These are phyloP conservation scores for Lagenaria siceraria DNA, from an alignment of 306 rosid species.

Conservation along the genomic window DNA sequence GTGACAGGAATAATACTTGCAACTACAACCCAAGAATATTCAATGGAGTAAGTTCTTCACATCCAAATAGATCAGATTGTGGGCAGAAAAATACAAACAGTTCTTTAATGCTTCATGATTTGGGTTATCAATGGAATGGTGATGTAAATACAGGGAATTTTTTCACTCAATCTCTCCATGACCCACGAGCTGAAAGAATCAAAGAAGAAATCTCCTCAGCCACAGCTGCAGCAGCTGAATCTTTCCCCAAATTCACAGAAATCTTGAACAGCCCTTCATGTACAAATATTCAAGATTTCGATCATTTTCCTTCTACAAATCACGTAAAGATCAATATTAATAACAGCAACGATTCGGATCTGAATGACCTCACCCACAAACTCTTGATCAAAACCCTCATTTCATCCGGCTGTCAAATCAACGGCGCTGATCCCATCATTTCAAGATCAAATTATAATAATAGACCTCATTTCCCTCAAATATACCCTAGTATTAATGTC, in stretches of 20 bases:
- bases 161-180: conserved; percentile 10
- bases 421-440: neutral
- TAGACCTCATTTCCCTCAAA: conserved; percentile 51
- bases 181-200: conserved; percentile 11
- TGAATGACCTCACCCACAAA: conserved; percentile 35
- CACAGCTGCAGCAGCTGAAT: conserved; percentile 13
- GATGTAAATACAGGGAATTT: conserved; percentile 12
- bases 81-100: conserved; percentile 15
- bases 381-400: conserved; percentile 38
- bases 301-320: conserved; percentile 11
- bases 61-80: conserved; percentile 10
- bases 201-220: conserved; percentile 36
- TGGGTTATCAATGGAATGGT: conserved; percentile 18
- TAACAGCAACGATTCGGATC: conserved; percentile 4
- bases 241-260: conserved; percentile 46
- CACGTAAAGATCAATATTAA: conserved; percentile 16
- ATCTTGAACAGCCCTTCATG: conserved; percentile 27
- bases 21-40: conserved; percentile 1
- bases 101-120: conserved; percentile 29
- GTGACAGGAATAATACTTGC: conserved; percentile 1
- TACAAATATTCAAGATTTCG: conserved; percentile 12
- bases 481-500: conserved; percentile 58
- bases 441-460: neutral
- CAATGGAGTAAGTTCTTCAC: neutral
- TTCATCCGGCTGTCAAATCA: conserved; percentile 16